A percentile compares a stretch with the other conserved stretches of the same genome.
phyloP scores from a whole-genome alignment of 768 basidiomycete genomes.

The Boletus pseudopeckii region DNA sequence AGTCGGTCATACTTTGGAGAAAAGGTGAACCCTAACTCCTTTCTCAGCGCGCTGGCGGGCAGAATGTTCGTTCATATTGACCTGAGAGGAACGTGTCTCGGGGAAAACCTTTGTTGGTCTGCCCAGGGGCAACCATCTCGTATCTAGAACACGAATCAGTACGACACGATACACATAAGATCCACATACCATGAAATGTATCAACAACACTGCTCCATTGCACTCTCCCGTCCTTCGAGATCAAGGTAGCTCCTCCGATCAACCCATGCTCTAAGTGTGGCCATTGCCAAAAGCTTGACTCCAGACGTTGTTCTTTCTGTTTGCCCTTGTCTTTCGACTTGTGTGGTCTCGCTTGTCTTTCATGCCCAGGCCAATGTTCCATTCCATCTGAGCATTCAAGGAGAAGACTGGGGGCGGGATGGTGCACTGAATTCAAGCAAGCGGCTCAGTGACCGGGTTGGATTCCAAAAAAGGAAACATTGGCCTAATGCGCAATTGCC shows the following conservation, averaged over 20 bases:
- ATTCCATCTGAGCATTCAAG: conserved; percentile 55
- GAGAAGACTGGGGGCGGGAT: neutral
- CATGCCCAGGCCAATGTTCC: conserved; percentile 68
- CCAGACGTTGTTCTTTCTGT: conserved; percentile 30
- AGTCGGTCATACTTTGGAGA: neutral
- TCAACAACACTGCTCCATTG: conserved; percentile 51
- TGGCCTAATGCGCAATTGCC: too few relatives aligned
- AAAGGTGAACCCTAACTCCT: conserved; percentile 44
- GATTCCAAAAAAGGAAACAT: conserved; percentile 19
- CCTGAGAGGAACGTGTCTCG: conserved; percentile 43
- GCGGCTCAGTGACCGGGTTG: neutral
- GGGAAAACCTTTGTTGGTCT: conserved; percentile 52
- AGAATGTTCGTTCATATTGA: conserved; percentile 30
- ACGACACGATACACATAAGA: neutral
- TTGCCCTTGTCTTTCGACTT: conserved; percentile 15
- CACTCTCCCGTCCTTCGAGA: conserved; percentile 40
- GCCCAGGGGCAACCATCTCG: conserved; percentile 32
- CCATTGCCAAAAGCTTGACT: conserved; percentile 37
- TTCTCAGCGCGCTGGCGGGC: conserved; percentile 57
- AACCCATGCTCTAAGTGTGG: conserved; percentile 57
- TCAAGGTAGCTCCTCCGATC: conserved; percentile 54
- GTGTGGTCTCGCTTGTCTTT: conserved; percentile 31
- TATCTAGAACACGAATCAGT: conserved; percentile 23
- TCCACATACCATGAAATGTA: conserved; percentile 23
- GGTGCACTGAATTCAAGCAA: conserved; percentile 25